Base-by-base conservation (phyloP, 345 rosid genomes). In the Gynandropsis gynandra region DNA sequence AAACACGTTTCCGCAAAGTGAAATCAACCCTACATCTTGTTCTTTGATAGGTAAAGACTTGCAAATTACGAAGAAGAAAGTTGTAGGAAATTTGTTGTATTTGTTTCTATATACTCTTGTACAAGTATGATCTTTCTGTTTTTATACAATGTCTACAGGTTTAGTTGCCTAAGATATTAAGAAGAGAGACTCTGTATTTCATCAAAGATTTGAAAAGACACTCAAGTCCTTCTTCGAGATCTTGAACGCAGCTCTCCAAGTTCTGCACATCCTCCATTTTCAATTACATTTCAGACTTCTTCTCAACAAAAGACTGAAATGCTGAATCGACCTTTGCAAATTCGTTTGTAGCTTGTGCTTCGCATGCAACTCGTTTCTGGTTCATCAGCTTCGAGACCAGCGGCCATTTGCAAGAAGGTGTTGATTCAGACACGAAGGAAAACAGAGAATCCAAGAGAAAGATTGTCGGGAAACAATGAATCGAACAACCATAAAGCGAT, bases 161-260 rank as follows among this genome's bases (percentile, higher is more conserved):
- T n/a, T n/a, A n/a, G n/a, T n/a, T n/a, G n/a, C n/a, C n/a, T n/a
- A n/a, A n/a, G 46, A 68, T 73, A 65, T 76, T 79, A 29, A 76
- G 79, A 50, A 72, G 34, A 14, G 74, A 71, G 21, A 61, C 74
- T 56, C 71, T 62, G 17, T 68, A 51, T 63, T 74, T 73, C 56
- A 72, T 82, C 59, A 73, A 16, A 16, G 62, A 52, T 43, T 76
- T 67, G 8, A 55, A 60, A 52, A 77, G 68, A 59, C 47, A 37
- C 24, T 79, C 69, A 6, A 72, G 49, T 38, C 69, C 83, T 34
- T 61, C 68, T 69, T 75, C 76, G 17, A 82, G 67, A 55, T 77
- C 76, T 53, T 73, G 72, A 63, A 77, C 52, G 67, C 68, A 55
- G 14, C 52, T 43, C 40, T 77, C 77, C 10, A 68, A 21, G 16